Evolutionary conservation across 176 grass and related monocot species (phyloP).

Genomic region (Pharus latifolius): DNA sequence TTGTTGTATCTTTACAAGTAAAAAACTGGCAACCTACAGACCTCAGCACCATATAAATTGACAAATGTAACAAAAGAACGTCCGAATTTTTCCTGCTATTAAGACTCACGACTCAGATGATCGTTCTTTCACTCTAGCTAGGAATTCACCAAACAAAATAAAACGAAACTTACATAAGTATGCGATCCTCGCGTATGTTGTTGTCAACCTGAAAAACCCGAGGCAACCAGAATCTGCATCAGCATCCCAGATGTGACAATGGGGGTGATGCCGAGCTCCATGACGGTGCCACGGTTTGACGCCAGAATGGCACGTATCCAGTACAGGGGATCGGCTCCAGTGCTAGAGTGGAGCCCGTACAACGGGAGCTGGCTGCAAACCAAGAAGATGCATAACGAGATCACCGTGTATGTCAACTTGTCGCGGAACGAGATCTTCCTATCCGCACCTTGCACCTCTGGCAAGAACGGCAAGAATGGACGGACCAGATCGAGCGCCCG

Average conservation of each 20-base stretch:
- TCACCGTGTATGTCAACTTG: conserved; percentile 77
- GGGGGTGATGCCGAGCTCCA: conserved; percentile 81
- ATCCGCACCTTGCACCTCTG: conserved; percentile 67
- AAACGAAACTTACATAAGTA: conserved; percentile 50
- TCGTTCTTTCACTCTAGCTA: too few species aligned
- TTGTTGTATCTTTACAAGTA: too few species aligned
- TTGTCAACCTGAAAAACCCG: conserved; percentile 79
- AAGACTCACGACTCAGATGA: too few species aligned
- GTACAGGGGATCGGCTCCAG: conserved; percentile 70
- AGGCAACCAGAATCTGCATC: conserved; percentile 62
- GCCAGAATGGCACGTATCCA: conserved; percentile 90
- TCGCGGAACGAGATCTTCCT: conserved; percentile 73
- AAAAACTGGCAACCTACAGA: too few species aligned
- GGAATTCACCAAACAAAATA: not conserved
- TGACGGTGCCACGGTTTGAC: conserved; percentile 70
- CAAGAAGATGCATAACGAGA: conserved; percentile 67
- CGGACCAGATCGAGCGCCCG: conserved; percentile 63
- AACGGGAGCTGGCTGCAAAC: conserved; percentile 73
- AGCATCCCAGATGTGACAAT: conserved; percentile 76
- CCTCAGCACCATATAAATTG: too few species aligned
- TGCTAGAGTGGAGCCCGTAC: conserved; percentile 73
- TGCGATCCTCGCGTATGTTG: conserved; percentile 64
- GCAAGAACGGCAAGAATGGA: conserved; percentile 72
- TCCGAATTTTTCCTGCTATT: too few species aligned
- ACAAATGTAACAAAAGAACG: too few species aligned